A percentile compares a stretch with the other conserved stretches of the same genome.
Conservation (phyloP, 257 asterid species). For the Sherardia arvensis region DNA sequence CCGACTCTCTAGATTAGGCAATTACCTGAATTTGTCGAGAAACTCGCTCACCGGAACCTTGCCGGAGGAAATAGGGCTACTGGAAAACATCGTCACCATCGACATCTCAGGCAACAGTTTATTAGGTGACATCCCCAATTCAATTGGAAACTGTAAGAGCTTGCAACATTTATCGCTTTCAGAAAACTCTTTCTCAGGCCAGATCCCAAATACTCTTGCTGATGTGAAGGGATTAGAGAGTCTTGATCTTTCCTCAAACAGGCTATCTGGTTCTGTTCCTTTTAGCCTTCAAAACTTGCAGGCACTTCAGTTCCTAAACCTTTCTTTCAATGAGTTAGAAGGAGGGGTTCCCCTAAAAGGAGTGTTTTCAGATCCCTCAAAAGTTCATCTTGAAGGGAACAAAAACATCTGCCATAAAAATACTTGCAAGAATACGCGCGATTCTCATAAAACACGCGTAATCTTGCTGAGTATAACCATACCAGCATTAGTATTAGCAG, state of each 20-base stretch:
- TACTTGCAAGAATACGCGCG: conserved; percentile 7
- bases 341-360: conserved; percentile 43
- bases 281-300: conserved; percentile 20
- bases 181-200: conserved; percentile 34
- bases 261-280: conserved; percentile 26
- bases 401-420: conserved; percentile 23
- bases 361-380: conserved; percentile 29
- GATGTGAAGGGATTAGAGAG: conserved; percentile 34
- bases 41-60: conserved; percentile 38
- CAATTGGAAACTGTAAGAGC: conserved; percentile 38
- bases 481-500: conserved; percentile 3
- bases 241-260: conserved; percentile 51
- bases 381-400: conserved; percentile 39
- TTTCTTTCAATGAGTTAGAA: conserved; percentile 42
- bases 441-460: conserved; percentile 6
- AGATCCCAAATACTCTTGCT: conserved; percentile 36
- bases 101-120: conserved; percentile 34
- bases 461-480: conserved; percentile 9
- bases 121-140: conserved; percentile 31
- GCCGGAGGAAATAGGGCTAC: conserved; percentile 32
- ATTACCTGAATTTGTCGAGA: conserved; percentile 36
- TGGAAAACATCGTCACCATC: conserved; percentile 28
- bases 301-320: conserved; percentile 33
- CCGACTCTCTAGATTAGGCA: conserved; percentile 29
- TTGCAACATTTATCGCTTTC: conserved; percentile 33